A percentile compares a stretch with the other conserved stretches of the same genome.
These are phyloP conservation scores for Chondrus crispus DNA, from an alignment of 23 red algal genomes.

Conservation along the genomic window DNA sequence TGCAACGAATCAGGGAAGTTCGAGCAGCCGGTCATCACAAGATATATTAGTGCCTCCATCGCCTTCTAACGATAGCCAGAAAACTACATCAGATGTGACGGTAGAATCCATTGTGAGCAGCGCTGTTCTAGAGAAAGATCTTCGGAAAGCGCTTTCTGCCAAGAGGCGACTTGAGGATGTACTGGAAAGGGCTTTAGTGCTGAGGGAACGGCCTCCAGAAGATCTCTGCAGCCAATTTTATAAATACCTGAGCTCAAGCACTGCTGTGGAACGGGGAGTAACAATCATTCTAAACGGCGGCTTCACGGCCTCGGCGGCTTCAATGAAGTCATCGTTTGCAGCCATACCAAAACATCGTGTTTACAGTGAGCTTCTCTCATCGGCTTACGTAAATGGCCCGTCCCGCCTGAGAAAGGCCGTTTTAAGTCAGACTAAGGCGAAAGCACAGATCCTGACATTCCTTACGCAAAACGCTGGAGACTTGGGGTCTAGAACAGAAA, in stretches of 20 bases:
- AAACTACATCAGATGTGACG: too few species aligned
- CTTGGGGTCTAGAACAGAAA: background rate
- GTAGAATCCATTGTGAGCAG: too few species aligned
- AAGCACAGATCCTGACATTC: background rate
- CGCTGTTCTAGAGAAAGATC: background rate
- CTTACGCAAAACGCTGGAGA: background rate
- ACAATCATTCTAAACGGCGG: conserved; percentile 3
- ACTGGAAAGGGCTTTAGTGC: background rate
- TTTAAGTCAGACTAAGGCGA: conserved; percentile 6
- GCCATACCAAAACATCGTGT: background rate
- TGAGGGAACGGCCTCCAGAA: background rate
- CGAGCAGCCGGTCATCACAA: too few species aligned
- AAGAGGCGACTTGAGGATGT: conserved; percentile 1
- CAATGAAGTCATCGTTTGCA: background rate
- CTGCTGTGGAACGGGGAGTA: background rate
- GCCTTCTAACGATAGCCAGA: too few species aligned
- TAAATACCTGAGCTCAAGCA: background rate
- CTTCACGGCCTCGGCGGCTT: background rate
- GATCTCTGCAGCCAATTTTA: background rate
- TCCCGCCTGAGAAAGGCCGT: conserved; percentile 4
- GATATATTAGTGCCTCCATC: too few species aligned
- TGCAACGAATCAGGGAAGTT: too few species aligned
- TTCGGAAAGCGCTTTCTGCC: background rate
- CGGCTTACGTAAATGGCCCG: background rate
- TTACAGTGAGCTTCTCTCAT: conserved; percentile 24